Percentiles rank a stretch among this genome's conserved stretches.
Conservation (phyloP, 805 yeast species). For the Suhomyces vadensis region DNA sequence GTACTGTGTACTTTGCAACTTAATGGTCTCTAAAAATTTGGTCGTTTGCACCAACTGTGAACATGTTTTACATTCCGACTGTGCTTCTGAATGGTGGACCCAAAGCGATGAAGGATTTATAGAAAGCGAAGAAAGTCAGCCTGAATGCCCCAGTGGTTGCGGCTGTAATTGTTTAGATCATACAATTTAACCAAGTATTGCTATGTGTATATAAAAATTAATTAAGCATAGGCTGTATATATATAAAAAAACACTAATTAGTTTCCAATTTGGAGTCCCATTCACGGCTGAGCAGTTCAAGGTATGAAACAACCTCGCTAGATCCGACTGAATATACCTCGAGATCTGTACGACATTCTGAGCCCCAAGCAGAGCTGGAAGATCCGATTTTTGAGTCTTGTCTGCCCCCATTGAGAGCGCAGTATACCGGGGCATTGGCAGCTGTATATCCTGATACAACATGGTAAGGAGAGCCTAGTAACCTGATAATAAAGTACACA, state of each 20-base stretch:
- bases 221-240: neutral
- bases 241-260: neutral
- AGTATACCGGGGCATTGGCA: constrained; percentile 73
- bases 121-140: too few species aligned
- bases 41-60: constrained; percentile 73
- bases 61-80: constrained; percentile 74
- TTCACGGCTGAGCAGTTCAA: constrained; percentile 53
- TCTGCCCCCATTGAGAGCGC: constrained; percentile 54
- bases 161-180: constrained; percentile 66
- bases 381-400: constrained; percentile 46
- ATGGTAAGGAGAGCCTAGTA: constrained; percentile 87
- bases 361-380: constrained; percentile 60
- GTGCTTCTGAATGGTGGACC: constrained; percentile 83
- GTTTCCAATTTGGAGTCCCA: constrained; percentile 73
- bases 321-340: constrained; percentile 65
- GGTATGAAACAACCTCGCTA: constrained; percentile 59
- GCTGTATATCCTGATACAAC: constrained; percentile 84
- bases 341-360: constrained; percentile 63
- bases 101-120: constrained; percentile 12
- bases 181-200: neutral
- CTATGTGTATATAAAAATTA: neutral
- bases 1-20: constrained; percentile 67
- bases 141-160: constrained; percentile 82
- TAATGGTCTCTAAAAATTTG: constrained; percentile 58
- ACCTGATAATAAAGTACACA: constrained; percentile 78